Conservation (phyloP, 176 grass and related monocot species). For the Aegilops bicornis region DNA sequence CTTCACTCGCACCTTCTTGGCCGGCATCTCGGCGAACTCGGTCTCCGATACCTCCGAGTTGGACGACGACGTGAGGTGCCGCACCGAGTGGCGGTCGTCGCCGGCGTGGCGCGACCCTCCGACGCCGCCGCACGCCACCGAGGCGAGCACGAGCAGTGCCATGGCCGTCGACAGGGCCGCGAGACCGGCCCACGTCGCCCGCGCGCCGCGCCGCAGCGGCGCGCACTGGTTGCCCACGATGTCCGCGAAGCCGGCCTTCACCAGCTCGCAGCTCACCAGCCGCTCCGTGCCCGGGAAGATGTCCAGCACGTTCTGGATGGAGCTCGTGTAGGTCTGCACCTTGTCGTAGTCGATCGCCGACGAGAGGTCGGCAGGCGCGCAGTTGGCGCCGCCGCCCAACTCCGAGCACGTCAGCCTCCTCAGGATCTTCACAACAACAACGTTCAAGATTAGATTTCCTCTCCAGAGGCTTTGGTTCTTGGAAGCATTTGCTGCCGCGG, state of each 20-base stretch:
- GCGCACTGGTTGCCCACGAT: slow-evolving; percentile 66
- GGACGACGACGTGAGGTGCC: slow-evolving; percentile 51
- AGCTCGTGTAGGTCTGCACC: slow-evolving; percentile 78
- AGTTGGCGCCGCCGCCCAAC: slow-evolving; percentile 39
- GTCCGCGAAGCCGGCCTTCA: slow-evolving; percentile 72
- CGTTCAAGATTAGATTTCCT: neutral
- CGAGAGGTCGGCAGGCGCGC: slow-evolving; percentile 48
- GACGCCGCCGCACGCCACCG: neutral
- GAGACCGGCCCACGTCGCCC: slow-evolving; percentile 50
- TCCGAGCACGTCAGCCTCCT: slow-evolving; percentile 77
- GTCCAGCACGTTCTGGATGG: slow-evolving; percentile 84
- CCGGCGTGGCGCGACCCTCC: neutral
- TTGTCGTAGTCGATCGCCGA: slow-evolving; percentile 74
- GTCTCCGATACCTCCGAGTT: slow-evolving; percentile 48
- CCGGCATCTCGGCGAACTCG: slow-evolving; percentile 40
- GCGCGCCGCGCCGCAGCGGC: slow-evolving; percentile 48
- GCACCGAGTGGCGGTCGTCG: slow-evolving; percentile 44
- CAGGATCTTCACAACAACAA: slow-evolving; percentile 47
- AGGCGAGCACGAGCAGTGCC: slow-evolving; percentile 29
- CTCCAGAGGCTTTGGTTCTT: neutral
- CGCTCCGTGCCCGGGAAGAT: slow-evolving; percentile 85
- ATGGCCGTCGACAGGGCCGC: slow-evolving; percentile 43
- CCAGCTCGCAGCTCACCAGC: slow-evolving; percentile 66
- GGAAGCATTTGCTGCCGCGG: neutral
- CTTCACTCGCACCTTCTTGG: slow-evolving; percentile 37